Evolutionary conservation across 441 rosid species (phyloP).

Genomic region (Arabidopsis hybrid): DNA sequence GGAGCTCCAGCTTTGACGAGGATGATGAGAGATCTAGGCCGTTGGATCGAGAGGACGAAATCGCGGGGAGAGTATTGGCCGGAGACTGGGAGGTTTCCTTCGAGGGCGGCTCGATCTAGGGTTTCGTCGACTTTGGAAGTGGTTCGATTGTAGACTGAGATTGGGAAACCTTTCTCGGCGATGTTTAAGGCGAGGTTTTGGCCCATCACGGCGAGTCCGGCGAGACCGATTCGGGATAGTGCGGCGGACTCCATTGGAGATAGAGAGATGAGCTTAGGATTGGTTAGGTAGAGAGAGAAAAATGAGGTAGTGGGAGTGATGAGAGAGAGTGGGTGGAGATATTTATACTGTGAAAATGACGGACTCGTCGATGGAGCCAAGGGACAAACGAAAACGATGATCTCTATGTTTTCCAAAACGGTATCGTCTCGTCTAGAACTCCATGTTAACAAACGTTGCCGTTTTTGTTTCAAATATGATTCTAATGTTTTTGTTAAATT

Average conservation of each 20-base stretch:
- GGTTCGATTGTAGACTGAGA: constrained; percentile 93
- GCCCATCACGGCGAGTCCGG: constrained; percentile 97
- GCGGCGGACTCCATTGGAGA: constrained; percentile 54
- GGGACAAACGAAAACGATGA: constrained; percentile 43
- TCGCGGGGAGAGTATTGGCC: constrained; percentile 84
- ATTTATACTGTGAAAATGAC: constrained; percentile 45
- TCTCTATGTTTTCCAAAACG: neutral
- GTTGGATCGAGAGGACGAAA: constrained; percentile 84
- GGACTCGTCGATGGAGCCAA: constrained; percentile 76
- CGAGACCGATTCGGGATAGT: constrained; percentile 78
- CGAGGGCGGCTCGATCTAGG: constrained; percentile 64
- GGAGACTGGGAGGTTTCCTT: constrained; percentile 77
- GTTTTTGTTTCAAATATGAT: neutral
- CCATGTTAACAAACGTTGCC: neutral
- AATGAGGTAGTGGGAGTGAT: neutral
- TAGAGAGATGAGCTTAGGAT: neutral
- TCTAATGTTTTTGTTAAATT: too few relatives aligned
- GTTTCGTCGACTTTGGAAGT: constrained; percentile 91
- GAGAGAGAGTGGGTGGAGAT: constrained; percentile 30
- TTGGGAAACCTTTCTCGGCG: constrained; percentile 93
- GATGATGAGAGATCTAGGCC: constrained; percentile 90
- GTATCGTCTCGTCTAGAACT: neutral
- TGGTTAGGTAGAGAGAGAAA: neutral
- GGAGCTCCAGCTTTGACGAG: constrained; percentile 94
- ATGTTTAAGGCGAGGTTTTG: constrained; percentile 91